A percentile compares a stretch with the other conserved stretches of the same genome.
These are phyloP conservation scores for Fusarium miscanthi DNA, from an alignment of 2,329 filamentous ascomycete species.

Conservation along the genomic window DNA sequence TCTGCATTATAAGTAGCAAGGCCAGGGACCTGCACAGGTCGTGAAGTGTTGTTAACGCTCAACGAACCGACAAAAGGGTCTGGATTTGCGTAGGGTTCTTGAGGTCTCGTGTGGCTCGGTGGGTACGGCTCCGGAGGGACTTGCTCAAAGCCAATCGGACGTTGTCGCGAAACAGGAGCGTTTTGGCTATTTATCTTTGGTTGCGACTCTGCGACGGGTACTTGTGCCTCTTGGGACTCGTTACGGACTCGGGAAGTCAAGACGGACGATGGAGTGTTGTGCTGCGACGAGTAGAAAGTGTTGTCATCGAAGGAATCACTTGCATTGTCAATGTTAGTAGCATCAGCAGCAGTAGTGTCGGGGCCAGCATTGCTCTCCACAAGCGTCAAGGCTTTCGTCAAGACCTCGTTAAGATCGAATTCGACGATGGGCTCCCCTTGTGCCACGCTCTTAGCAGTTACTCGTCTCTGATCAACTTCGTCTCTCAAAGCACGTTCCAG, in stretches of 20 bases:
- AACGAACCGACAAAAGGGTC: conserved; percentile 9
- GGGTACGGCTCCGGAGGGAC: conserved; percentile 9
- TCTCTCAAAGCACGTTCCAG: conserved; percentile 83
- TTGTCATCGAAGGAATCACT: conserved; percentile 92
- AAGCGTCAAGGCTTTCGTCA: conserved; percentile 75
- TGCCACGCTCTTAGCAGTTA: conserved; percentile 53
- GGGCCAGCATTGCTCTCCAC: conserved; percentile 75
- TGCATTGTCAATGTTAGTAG: conserved; percentile 68
- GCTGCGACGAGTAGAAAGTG: conserved; percentile 94
- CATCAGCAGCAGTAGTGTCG: conserved; percentile 68
- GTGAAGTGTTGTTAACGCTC: conserved; percentile 27
- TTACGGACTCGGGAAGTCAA: conserved; percentile 62
- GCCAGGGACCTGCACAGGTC: conserved; percentile 46
- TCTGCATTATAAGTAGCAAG: conserved; percentile 45
- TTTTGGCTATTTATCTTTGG: conserved; percentile 23
- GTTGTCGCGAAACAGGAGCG: conserved; percentile 13
- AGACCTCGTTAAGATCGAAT: conserved; percentile 78
- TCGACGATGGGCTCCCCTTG: conserved; percentile 69
- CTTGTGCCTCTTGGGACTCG: conserved; percentile 50
- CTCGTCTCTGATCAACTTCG: conserved; percentile 74
- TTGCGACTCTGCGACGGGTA: conserved; percentile 30
- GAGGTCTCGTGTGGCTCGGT: conserved; percentile 10
- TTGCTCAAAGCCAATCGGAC: conserved; percentile 12
- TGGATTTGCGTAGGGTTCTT: conserved; percentile 17
- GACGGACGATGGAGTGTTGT: conserved; percentile 76